Evolutionary conservation across 257 asterid genomes (phyloP).

Genomic region (Mitragyna speciosa): DNA sequence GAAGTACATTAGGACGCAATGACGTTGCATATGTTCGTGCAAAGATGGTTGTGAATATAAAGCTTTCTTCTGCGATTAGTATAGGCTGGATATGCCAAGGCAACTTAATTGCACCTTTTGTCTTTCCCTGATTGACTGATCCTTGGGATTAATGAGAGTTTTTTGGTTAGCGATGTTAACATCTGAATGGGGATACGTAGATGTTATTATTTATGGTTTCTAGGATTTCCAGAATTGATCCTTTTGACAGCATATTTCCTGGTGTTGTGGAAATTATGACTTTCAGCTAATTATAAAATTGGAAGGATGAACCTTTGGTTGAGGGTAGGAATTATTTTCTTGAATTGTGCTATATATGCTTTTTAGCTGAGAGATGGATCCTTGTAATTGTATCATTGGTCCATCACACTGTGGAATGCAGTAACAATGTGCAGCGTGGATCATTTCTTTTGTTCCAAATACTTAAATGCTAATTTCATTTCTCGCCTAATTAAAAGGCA

Average conservation of each 20-base stretch:
- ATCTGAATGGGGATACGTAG: not conserved
- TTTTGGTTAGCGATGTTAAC: not conserved
- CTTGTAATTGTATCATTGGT: not conserved
- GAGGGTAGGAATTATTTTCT: no score
- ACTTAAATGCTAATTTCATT: no score
- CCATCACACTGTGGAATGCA: no score
- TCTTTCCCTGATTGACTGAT: not conserved
- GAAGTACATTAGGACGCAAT: not conserved
- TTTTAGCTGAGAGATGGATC: not conserved
- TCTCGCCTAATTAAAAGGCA: no score
- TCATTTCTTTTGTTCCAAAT: no score
- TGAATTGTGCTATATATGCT: no score
- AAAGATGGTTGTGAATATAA: not conserved
- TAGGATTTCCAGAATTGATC: not conserved
- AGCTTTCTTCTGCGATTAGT: not conserved
- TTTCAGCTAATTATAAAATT: no score
- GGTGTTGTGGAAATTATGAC: not conserved
- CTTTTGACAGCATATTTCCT: not conserved
- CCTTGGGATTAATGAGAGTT: not conserved
- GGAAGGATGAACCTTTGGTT: not conserved
- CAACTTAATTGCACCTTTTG: not conserved
- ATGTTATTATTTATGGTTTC: not conserved
- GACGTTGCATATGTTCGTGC: not conserved
- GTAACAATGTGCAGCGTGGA: no score
- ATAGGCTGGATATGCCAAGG: not conserved